These are phyloP conservation scores for Leishmania guyanensis DNA, from an alignment of 208 protist genomes.

Conservation along the genomic window DNA sequence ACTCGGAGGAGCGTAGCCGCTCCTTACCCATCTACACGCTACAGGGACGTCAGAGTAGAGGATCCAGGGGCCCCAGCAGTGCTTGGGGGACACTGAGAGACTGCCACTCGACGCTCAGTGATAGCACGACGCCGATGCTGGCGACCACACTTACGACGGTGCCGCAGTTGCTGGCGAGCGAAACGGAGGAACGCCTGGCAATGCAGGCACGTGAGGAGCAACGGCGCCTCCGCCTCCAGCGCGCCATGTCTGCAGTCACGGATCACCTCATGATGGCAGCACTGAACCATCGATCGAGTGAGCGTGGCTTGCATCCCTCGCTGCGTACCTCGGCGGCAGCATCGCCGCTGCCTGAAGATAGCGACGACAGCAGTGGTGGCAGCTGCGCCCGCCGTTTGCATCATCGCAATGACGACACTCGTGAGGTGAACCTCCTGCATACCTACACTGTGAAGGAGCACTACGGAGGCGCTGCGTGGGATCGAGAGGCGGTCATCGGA, in stretches of 20 bases:
- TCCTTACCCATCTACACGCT: constrained; percentile 12
- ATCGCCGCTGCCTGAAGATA: not conserved
- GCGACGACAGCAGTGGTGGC: not conserved
- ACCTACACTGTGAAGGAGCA: not conserved
- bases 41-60: constrained; percentile 5
- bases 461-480: not conserved
- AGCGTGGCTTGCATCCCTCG: constrained; percentile 25
- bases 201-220: not conserved
- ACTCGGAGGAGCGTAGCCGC: constrained; percentile 15
- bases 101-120: not conserved
- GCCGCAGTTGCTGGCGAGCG: constrained; percentile 8
- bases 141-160: not conserved
- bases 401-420: not conserved
- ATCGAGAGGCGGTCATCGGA: not conserved
- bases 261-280: constrained; percentile 24
- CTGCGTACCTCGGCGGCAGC: constrained; percentile 14
- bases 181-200: constrained; percentile 6
- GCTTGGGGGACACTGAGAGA: not conserved
- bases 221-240: constrained; percentile 4
- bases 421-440: not conserved
- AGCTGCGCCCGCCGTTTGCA: not conserved
- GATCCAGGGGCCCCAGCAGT: not conserved
- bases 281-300: constrained; percentile 12
- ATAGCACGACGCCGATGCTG: constrained; percentile 13
- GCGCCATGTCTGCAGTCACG: not conserved